These are phyloP conservation scores for Aspergillus ochraceus DNA, from an alignment of 2,329 filamentous ascomycete species.

Conservation along the genomic window DNA sequence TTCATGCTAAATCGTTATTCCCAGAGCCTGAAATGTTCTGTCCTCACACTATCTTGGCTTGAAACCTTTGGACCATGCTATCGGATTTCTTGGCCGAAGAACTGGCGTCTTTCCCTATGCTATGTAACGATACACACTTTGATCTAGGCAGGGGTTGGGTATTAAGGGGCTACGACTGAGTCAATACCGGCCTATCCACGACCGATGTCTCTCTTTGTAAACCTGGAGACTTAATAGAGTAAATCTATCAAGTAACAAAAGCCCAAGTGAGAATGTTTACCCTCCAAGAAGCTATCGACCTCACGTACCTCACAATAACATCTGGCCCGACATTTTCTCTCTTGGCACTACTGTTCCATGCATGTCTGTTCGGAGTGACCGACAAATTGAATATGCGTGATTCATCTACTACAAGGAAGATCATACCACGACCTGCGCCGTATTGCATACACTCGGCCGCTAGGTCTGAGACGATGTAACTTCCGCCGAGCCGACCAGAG, in stretches of 20 bases:
- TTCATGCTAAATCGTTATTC: neutral
- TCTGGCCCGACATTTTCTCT: too few relatives aligned
- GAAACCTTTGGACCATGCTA: neutral
- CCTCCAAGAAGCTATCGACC: too few relatives aligned
- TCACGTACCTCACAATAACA: too few relatives aligned
- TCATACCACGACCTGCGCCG: neutral
- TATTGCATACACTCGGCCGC: neutral
- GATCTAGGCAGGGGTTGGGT: neutral
- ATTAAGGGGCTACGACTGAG: neutral
- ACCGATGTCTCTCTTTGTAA: neutral
- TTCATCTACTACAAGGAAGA: neutral
- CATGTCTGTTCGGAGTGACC: too few relatives aligned
- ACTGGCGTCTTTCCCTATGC: too few relatives aligned
- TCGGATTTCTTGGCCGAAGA: too few relatives aligned
- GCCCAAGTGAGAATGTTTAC: too few relatives aligned
- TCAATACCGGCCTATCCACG: neutral
- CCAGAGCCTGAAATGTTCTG: neutral
- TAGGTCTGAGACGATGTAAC: neutral
- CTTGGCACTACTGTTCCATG: too few relatives aligned
- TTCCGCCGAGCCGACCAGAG: neutral
- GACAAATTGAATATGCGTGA: neutral
- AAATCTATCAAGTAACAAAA: too few relatives aligned
- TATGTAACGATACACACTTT: neutral
- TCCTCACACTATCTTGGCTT: neutral
- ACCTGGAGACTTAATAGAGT: too few relatives aligned